Base-by-base conservation (phyloP, 139 green algal species). In the Micromonas commoda region DNA sequence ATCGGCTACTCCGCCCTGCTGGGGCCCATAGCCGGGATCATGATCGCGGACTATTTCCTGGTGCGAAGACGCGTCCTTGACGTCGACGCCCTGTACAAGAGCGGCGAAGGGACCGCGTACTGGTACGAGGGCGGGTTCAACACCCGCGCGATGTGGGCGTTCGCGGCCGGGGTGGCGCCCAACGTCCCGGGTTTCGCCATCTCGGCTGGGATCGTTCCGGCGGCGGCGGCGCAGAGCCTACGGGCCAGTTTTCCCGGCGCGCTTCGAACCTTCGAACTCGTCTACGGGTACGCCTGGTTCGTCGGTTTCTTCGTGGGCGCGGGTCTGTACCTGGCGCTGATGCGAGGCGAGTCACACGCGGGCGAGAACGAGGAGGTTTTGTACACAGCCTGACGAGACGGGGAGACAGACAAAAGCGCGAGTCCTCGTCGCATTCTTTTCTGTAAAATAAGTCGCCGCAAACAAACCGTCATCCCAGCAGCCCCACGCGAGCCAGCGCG, bases 41-140 rank as follows among this genome's bases (percentile, higher is more conserved):
- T 91, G 21, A 82, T 92, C 64, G 65, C 83, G 13, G 90, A 94
- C 82, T 94, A 93, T 80, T 93, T 86, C 35, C 5, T 92, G 0
- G 72, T 94, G 20, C 81, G 88, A 0, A 2, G 61, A 0, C 69
- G 86, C 23, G 37, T 52, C 5, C 82, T 94, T 26, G 83, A 90
- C 73, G 78, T 92, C 2, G 84, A 92, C 51, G 77, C 68, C 3
- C 80, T 94, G 31, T 94, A 89, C 83, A 54, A 31, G 2, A 75
- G 20, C 57, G 53, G 26, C 26, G 45, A 9, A 3, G 5, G n/a
- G 60, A 39, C 45, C 5, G 6, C 68, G 0, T 93, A 93, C 78
- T 92, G 85, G 85, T 93, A 91, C 79, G 74, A 81, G 71, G 75
- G 77, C 20, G 87, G 87, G 28, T 90, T 81, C 64, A 90, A 91